Conservation (phyloP, 306 rosid genomes). For the Pyrus communis region DNA sequence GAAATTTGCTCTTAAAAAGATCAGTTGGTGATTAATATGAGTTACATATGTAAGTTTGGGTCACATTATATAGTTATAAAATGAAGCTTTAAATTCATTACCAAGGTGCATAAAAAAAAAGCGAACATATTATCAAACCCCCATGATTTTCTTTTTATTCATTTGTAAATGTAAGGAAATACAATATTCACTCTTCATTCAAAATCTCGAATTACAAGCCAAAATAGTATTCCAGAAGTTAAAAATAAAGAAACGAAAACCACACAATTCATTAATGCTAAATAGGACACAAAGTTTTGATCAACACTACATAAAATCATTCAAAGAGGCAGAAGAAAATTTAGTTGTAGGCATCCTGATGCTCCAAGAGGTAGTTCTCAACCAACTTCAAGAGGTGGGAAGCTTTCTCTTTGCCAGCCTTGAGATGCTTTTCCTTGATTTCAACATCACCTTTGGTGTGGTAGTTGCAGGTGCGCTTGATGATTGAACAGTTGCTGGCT, state of each 20-base stretch:
- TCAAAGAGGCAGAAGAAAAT: no score
- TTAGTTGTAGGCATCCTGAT: conserved; percentile 31
- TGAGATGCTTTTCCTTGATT: conserved; percentile 31
- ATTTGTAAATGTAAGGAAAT: not conserved
- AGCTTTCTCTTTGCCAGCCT: conserved; percentile 26
- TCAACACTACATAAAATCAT: no score
- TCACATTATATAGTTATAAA: no score
- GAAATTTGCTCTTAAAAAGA: no score
- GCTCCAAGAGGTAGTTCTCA: conserved; percentile 11
- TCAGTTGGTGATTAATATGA: no score
- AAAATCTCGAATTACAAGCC: not conserved
- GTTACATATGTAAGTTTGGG: no score
- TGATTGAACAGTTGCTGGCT: conserved; percentile 22
- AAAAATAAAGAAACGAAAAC: not conserved
- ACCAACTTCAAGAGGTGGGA: conserved; percentile 24
- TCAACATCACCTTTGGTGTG: conserved; percentile 25
- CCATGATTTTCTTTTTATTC: not conserved
- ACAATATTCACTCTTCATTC: not conserved
- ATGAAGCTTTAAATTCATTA: no score
- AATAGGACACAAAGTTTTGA: not conserved
- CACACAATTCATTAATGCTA: not conserved
- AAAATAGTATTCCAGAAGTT: not conserved
- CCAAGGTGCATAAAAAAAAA: no score
- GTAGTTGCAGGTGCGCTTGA: conserved; percentile 23
- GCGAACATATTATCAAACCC: not conserved